Conservation (phyloP, 1,139 yeast species). For the Arxiozyma telluris region DNA sequence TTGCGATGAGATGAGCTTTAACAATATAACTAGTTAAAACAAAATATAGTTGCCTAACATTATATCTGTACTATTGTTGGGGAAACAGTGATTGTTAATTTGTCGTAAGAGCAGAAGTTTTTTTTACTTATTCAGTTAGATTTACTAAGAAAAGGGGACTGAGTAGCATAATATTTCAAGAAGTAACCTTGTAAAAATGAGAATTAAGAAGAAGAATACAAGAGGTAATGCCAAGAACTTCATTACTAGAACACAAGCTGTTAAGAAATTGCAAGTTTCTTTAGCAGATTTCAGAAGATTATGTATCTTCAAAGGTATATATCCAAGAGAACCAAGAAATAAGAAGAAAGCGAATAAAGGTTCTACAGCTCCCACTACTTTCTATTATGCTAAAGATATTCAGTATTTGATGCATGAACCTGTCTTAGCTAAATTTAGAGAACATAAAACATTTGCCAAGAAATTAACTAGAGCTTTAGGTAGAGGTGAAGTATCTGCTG, state of each 20-base stretch:
- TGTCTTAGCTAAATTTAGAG: conserved; percentile 81
- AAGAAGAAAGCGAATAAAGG: conserved; percentile 97
- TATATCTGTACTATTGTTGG: not conserved
- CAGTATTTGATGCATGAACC: conserved; percentile 96
- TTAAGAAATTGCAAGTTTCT: conserved; percentile 83
- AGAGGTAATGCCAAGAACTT: conserved; percentile 89
- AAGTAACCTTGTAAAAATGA: conserved; percentile 15
- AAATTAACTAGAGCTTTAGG: conserved; percentile 86
- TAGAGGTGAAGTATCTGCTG: conserved; percentile 83
- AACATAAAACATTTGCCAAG: conserved; percentile 88
- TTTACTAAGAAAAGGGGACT: not conserved
- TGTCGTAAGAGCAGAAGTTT: not conserved
- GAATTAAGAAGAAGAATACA: conserved; percentile 71
- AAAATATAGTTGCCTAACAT: not conserved
- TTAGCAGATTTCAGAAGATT: conserved; percentile 96
- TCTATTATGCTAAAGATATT: conserved; percentile 88
- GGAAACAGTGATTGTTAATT: not conserved
- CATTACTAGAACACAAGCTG: conserved; percentile 92
- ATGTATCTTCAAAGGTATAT: conserved; percentile 93
- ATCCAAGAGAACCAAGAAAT: conserved; percentile 93
- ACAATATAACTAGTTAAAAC: not conserved
- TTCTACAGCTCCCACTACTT: conserved; percentile 90
- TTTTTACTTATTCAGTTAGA: not conserved
- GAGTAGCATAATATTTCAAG: not conserved
- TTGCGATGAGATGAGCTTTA: conserved; percentile 21